Conservation (phyloP, 768 basidiomycete species). For the Termitomyces sp. region DNA sequence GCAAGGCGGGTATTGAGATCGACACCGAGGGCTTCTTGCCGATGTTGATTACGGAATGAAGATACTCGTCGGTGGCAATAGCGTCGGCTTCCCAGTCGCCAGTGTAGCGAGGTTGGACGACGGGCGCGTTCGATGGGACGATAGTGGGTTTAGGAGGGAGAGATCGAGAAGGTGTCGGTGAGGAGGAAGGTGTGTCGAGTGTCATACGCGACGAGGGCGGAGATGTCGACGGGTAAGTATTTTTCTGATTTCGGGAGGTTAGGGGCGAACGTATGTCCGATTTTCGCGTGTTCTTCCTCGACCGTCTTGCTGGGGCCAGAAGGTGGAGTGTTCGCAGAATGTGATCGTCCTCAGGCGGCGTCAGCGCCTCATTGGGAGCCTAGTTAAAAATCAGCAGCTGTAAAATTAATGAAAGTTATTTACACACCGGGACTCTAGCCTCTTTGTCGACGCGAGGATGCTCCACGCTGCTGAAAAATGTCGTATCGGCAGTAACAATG, state of each 20-base stretch:
- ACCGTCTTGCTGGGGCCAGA: neutral
- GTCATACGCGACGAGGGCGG: neutral
- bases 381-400: neutral
- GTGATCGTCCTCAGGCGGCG: neutral
- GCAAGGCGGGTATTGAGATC: neutral
- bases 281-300: neutral
- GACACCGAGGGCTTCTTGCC: neutral
- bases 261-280: neutral
- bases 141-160: neutral
- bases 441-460: neutral
- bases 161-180: neutral
- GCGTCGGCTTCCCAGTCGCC: conserved; percentile 15
- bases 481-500: neutral
- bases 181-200: neutral
- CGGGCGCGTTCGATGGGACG: neutral
- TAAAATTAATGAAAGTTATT: neutral
- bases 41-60: neutral
- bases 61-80: neutral
- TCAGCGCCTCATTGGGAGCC: neutral
- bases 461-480: neutral
- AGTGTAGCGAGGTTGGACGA: conserved; percentile 2
- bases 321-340: neutral
- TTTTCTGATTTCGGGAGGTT: neutral
- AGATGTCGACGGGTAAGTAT: neutral
- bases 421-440: neutral